Evolutionary conservation across 2,329 filamentous ascomycete species (phyloP), one percentile per base, ranked within the genome.

Genomic region (Periconia macrospinosa): DNA sequence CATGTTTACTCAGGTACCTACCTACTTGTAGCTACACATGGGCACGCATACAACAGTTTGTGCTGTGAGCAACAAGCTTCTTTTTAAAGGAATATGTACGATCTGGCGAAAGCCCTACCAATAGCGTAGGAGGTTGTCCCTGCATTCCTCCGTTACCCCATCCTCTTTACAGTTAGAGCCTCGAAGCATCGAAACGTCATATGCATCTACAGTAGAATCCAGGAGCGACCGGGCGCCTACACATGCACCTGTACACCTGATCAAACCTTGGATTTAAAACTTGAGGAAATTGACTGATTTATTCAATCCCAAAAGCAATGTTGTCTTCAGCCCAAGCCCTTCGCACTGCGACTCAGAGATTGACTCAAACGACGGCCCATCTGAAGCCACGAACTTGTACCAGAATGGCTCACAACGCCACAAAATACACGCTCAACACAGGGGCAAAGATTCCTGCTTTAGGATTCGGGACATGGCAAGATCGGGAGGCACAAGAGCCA

Each of bases 381-480:
- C 49, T 56, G 19, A 45, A 52, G 30, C 40, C 52, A 5, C 46
- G 45, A 42, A 45, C 45, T 13, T 33, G 44, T 35, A 59, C 55
- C 54, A 73, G 45, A 59, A 64, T 64, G 61, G 50, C 61, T 54
- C 57, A 71, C 59, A 54, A 71, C 70, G 65, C 56, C 14, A 64
- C 70, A 58, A 74, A 67, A 30, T 81, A 76, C 70, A 78, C 75
- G 35, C 82, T 84, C 63, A 82, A 83, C 65, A 87, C 86, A 50
- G 90, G 90, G 54, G 87, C 83, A 73, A 86, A 90, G 76, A 94
- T 94, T 56, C 88, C 89, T 52, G 86, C 86, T 63, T 75, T 92
- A 60, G 89, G 89, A 56, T 81, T 92, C 44, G 67, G 67, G 14
- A 70, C 67, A 2, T 70, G 67, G 66, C 67, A 71, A 49, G 66